Base-by-base conservation (phyloP, 2,329 filamentous ascomycete species). In the Metarhizium humberi region DNA sequence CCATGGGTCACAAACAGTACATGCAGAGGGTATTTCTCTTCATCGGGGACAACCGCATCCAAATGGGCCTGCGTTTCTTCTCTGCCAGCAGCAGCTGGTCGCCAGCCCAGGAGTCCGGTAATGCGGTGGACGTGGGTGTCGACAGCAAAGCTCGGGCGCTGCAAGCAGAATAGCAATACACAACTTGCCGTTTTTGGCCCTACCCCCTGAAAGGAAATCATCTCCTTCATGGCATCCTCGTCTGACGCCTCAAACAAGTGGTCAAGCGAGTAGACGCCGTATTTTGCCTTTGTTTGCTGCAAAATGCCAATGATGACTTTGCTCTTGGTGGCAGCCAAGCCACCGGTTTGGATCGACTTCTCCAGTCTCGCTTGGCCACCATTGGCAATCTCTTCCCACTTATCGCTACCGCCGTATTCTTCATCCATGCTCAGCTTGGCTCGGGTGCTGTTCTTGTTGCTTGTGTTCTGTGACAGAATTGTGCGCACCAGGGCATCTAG, bases 261-360 rank as follows among this genome's bases (percentile, higher is more conserved):
- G 55, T 81, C 76, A 2, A 81, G 69, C 16, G 74, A 75, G 61
- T 77, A 78, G 1, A 20, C 48, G 4, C 74, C 75, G 62, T 75
- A 67, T 34, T 62, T 61, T 25, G 61, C 66, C 53, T 80, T 75
- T 42, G 85, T 86, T 64, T 89, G 84, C 50, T 78, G 72, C 62
- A 92, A 72, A 53, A 90, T 85, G 40, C 72, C 70, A 60, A 91
- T 81, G 61, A 92, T 88, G 61, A 85, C 82, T 56, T 80, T 84
- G 64, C 83, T 87, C 69, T 92, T 94, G n/a, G 81, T 76, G 40
- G 80, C 79, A 14, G 84, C 85, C 1, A 92, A 73, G 0, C 89
- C 89, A 34, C 88, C 89, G 29, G 77, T 77, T 66, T 83, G 82
- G 63, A 92, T 91, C 0, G 87, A 81, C 61, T 83, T 75, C 57